phyloP scores from a whole-genome alignment of 208 protist species.

The Vickermania ingenoplastis region DNA sequence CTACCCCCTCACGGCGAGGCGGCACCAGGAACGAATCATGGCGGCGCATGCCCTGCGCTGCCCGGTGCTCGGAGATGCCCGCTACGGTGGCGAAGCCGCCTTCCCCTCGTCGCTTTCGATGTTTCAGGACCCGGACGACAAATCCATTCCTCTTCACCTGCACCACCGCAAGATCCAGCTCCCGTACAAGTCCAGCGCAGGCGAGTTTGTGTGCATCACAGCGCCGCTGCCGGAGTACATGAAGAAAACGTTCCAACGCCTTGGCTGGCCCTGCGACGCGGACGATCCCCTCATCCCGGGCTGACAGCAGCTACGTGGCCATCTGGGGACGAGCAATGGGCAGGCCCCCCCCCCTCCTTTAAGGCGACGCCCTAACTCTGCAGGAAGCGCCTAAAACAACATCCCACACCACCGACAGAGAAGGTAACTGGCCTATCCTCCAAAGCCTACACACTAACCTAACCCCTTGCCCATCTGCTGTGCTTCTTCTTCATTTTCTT shows the following conservation, averaged over 20 bases:
- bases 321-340: not conserved
- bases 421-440: too few relatives aligned
- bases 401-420: too few relatives aligned
- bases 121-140: constrained; percentile 77
- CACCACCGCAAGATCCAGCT: constrained; percentile 87
- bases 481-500: too few relatives aligned
- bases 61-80: constrained; percentile 86
- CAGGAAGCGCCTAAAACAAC: too few relatives aligned
- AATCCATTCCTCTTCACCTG: constrained; percentile 73
- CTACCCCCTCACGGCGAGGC: constrained; percentile 79
- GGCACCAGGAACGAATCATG: constrained; percentile 89
- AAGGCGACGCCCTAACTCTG: too few relatives aligned
- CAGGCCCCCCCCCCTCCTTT: not conserved
- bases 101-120: constrained; percentile 74
- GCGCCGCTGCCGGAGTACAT: constrained; percentile 85
- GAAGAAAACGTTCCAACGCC: constrained; percentile 79
- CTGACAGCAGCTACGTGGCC: constrained; percentile 11
- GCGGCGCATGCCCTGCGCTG: constrained; percentile 80
- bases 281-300: constrained; percentile 87
- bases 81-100: constrained; percentile 84
- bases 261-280: constrained; percentile 79
- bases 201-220: constrained; percentile 80
- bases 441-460: too few relatives aligned
- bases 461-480: too few relatives aligned
- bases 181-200: constrained; percentile 78